A percentile compares a stretch with the other conserved stretches of the same genome.
These are phyloP conservation scores for Zygoascus ofunaensis DNA, from an alignment of 805 yeast genomes.

Conservation along the genomic window DNA sequence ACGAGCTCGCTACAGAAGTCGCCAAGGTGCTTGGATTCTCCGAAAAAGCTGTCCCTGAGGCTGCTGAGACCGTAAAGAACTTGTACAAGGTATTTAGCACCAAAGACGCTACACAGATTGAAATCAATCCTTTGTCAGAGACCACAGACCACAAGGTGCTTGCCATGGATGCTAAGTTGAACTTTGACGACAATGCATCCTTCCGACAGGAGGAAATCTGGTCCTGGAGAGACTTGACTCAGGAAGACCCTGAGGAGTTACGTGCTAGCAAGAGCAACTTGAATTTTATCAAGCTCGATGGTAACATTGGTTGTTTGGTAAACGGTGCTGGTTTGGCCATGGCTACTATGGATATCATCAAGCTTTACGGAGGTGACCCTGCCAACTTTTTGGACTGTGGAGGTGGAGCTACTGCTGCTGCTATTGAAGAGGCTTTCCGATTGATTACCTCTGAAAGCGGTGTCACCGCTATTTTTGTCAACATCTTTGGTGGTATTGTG, in stretches of 20 bases:
- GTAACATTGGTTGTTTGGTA: conserved; percentile 97
- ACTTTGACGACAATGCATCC: conserved; percentile 92
- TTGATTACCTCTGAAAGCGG: conserved; percentile 81
- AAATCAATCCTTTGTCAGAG: conserved; percentile 96
- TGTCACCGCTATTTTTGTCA: conserved; percentile 93
- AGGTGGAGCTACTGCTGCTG: conserved; percentile 99
- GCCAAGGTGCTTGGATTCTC: conserved; percentile 80
- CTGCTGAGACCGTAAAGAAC: conserved; percentile 78
- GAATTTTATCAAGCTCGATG: conserved; percentile 95
- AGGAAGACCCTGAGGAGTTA: conserved; percentile 97
- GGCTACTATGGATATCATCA: conserved; percentile 99
- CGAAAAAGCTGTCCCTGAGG: conserved; percentile 65
- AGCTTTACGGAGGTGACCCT: conserved; percentile 96
- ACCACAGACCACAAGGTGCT: conserved; percentile 80
- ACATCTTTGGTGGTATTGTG: conserved; percentile 98
- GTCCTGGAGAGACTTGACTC: conserved; percentile 93
- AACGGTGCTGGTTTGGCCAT: conserved; percentile 99
- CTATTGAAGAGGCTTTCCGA: conserved; percentile 94
- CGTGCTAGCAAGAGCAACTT: conserved; percentile 83
- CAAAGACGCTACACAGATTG: conserved; percentile 95
- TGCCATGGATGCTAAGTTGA: conserved; percentile 99
- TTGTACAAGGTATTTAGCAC: conserved; percentile 83
- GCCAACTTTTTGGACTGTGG: conserved; percentile 99
- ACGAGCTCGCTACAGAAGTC: conserved; percentile 61
- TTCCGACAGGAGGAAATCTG: conserved; percentile 93